A percentile compares a stretch with the other conserved stretches of the same genome.
Conservation (phyloP, 2,329 filamentous ascomycete species). For the Penicillium thymicola region DNA sequence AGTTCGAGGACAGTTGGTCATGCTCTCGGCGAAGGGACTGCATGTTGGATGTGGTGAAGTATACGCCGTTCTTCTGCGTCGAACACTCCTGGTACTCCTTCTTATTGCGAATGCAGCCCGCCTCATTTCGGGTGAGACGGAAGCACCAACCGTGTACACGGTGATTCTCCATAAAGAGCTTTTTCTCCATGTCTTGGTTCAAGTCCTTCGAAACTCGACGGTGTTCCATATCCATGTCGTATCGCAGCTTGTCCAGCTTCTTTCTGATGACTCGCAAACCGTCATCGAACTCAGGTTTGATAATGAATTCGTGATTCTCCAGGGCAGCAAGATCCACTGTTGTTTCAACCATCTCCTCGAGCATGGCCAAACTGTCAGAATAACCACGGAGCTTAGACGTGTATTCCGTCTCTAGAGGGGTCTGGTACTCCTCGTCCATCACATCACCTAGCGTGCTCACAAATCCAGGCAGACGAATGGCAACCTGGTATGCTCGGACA, state of each 20-base stretch:
- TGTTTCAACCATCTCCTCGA: slow-evolving; percentile 98
- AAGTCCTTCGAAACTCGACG: slow-evolving; percentile 73
- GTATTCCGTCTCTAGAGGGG: slow-evolving; percentile 81
- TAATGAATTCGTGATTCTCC: slow-evolving; percentile 96
- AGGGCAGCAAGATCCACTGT: slow-evolving; percentile 94
- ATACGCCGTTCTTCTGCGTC: slow-evolving; percentile 98
- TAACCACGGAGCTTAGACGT: slow-evolving; percentile 76
- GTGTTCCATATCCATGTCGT: slow-evolving; percentile 82
- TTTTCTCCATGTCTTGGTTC: slow-evolving; percentile 92
- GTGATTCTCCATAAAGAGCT: slow-evolving; percentile 96
- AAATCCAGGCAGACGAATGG: slow-evolving; percentile 87
- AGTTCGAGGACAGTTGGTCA: slow-evolving; percentile 89
- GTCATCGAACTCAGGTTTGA: slow-evolving; percentile 97
- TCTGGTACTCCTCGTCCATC: slow-evolving; percentile 91
- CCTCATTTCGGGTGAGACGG: slow-evolving; percentile 84
- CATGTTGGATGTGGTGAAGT: slow-evolving; percentile 85
- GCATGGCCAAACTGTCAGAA: slow-evolving; percentile 73
- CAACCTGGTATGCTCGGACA: slow-evolving; percentile 88
- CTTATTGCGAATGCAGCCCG: slow-evolving; percentile 89
- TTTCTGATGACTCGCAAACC: slow-evolving; percentile 81
- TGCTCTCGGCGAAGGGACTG: slow-evolving; percentile 82
- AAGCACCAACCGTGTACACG: slow-evolving; percentile 96
- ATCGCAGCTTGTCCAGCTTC: slow-evolving; percentile 79
- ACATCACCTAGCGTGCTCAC: slow-evolving; percentile 84
- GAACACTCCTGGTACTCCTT: slow-evolving; percentile 88